Evolutionary conservation across 2,329 filamentous ascomycete species (phyloP).

Genomic region (Epichloe elymi): DNA sequence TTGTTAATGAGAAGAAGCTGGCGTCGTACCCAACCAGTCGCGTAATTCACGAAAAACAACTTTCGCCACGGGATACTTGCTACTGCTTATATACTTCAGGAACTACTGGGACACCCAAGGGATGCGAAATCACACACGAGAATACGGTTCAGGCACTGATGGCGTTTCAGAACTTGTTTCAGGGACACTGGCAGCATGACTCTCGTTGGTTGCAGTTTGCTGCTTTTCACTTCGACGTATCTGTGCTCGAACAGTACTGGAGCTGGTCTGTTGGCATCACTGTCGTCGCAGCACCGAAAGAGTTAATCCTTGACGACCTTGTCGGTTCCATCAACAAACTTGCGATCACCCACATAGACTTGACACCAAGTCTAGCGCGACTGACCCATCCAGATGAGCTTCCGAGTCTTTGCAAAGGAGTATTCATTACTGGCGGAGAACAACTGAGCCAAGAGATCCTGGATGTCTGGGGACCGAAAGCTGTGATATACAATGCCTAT

Average conservation of each 20-base stretch:
- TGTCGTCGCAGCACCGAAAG: slow-evolving; percentile 67
- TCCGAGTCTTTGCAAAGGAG: slow-evolving; percentile 63
- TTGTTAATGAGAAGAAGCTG: slow-evolving; percentile 19
- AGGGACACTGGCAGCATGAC: slow-evolving; percentile 54
- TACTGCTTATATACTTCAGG: slow-evolving; percentile 84
- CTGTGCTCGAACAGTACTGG: slow-evolving; percentile 89
- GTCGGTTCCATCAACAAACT: slow-evolving; percentile 57
- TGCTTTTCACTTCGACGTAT: slow-evolving; percentile 89
- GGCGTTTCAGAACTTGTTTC: slow-evolving; percentile 69
- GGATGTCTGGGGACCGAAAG: slow-evolving; percentile 66
- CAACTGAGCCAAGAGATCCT: slow-evolving; percentile 80
- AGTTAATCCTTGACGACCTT: slow-evolving; percentile 76
- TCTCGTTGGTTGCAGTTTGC: slow-evolving; percentile 90
- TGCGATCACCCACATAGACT: slow-evolving; percentile 76
- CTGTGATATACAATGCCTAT: slow-evolving; percentile 83
- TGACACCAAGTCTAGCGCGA: slow-evolving; percentile 77
- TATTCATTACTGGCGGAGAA: slow-evolving; percentile 90
- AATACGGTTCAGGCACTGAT: slow-evolving; percentile 85
- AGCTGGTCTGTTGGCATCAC: slow-evolving; percentile 85
- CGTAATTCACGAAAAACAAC: slow-evolving; percentile 3
- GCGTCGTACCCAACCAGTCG: slow-evolving; percentile 8
- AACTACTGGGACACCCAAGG: slow-evolving; percentile 76
- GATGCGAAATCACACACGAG: slow-evolving; percentile 77
- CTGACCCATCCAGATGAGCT: slow-evolving; percentile 69
- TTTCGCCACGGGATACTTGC: slow-evolving; percentile 43